Percentiles rank a stretch among this genome's conserved stretches.
These are phyloP conservation scores for Castanopsis chinensis DNA, from an alignment of 306 rosid genomes.

Conservation along the genomic window DNA sequence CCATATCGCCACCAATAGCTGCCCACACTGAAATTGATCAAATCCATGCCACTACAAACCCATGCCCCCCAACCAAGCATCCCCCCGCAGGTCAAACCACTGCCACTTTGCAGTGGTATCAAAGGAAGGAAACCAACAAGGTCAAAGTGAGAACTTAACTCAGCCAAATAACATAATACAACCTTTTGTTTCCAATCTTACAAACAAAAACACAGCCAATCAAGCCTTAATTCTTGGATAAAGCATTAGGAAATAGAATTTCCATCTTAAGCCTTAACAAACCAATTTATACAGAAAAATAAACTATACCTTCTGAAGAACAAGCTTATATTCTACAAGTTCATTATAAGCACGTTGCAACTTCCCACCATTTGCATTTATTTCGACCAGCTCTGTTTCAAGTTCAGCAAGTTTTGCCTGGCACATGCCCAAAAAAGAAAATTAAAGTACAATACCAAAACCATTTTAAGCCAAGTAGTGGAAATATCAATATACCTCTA, in stretches of 20 bases:
- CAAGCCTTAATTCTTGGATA: not conserved
- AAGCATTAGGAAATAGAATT: not conserved
- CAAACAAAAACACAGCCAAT: too few species aligned
- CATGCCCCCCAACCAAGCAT: too few species aligned
- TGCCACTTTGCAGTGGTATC: too few species aligned
- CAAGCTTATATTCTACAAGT: conserved; percentile 85
- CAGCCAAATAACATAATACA: too few species aligned
- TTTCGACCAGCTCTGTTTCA: conserved; percentile 83
- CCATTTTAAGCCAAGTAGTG: not conserved
- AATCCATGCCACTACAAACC: too few species aligned
- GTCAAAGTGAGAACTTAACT: too few species aligned
- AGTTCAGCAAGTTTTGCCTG: conserved; percentile 88
- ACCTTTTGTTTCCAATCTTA: too few species aligned
- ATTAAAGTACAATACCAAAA: not conserved
- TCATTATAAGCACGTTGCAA: conserved; percentile 86
- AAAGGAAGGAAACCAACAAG: too few species aligned
- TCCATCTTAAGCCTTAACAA: not conserved
- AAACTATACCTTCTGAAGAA: conserved; percentile 72
- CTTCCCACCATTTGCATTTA: conserved; percentile 91
- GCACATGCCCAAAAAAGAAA: conserved; percentile 18
- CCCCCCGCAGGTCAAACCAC: too few species aligned
- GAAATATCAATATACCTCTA: conserved; percentile 56
- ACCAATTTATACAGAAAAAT: not conserved
- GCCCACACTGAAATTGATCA: too few species aligned
- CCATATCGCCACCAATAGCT: too few species aligned